Conservation (phyloP, 371 early-diverging fungal genomes). For the Coemansia sp. region DNA sequence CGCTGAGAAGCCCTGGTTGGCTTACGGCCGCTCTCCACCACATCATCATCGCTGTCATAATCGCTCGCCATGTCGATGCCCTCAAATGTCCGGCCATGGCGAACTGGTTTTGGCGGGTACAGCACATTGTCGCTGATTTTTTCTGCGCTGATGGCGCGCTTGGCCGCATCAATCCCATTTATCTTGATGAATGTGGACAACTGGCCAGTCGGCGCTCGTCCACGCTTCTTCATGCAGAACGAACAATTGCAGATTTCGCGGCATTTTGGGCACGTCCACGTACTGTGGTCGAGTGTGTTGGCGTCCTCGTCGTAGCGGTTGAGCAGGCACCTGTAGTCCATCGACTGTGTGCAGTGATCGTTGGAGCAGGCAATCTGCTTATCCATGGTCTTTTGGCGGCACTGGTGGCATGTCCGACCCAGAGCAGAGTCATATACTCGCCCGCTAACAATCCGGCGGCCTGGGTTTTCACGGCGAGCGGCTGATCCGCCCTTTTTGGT, state of each 20-base stretch:
- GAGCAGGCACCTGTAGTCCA: constrained; percentile 54
- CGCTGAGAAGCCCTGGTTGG: constrained; percentile 10
- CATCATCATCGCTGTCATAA: constrained; percentile 2
- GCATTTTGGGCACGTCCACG: constrained; percentile 57
- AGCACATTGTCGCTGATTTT: constrained; percentile 7
- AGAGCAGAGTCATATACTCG: constrained; percentile 53
- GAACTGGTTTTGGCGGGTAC: background rate
- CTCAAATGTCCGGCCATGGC: background rate
- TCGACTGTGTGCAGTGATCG: constrained; percentile 38
- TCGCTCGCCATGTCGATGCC: background rate
- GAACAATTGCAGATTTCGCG: constrained; percentile 57
- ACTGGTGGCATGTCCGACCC: constrained; percentile 57
- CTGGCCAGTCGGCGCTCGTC: constrained; percentile 49
- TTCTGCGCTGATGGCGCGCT: constrained; percentile 1
- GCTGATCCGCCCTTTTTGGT: background rate
- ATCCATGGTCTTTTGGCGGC: constrained; percentile 58
- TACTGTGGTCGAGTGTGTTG: constrained; percentile 17
- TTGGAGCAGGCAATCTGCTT: constrained; percentile 54
- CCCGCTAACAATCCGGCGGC: constrained; percentile 48
- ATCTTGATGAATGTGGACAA: constrained; percentile 24
- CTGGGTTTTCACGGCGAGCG: constrained; percentile 21
- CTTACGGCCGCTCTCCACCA: background rate
- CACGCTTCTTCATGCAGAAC: constrained; percentile 51
- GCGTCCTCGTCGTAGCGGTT: constrained; percentile 53
- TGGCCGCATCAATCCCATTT: constrained; percentile 18